Percentiles rank a stretch among this genome's conserved stretches.
Conservation (phyloP, 2,329 filamentous ascomycete genomes). For the Purpureocillium takamizusanense region DNA sequence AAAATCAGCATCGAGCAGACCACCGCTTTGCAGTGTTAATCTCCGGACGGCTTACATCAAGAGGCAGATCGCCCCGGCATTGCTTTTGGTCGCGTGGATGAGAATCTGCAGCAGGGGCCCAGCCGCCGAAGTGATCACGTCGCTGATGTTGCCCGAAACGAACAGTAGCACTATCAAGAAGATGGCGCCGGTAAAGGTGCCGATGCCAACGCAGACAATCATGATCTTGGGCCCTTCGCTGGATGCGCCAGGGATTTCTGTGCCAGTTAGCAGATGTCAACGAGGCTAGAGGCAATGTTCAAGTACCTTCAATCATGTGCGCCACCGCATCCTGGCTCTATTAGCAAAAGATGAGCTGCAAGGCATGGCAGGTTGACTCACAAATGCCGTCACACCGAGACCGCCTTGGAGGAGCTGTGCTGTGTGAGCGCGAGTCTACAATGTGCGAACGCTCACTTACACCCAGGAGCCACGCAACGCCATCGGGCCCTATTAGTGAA, state of each 20-base stretch:
- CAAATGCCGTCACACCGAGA: constrained; percentile 21
- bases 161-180: constrained; percentile 57
- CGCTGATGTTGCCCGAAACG: constrained; percentile 47
- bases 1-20: background rate
- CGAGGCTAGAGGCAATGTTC: background rate
- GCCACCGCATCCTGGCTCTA: constrained; percentile 19
- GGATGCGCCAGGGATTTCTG: constrained; percentile 21
- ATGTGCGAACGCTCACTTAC: constrained; percentile 2
- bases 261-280: background rate
- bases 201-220: constrained; percentile 52
- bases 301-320: constrained; percentile 22
- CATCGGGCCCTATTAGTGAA: constrained; percentile 16
- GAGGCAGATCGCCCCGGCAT: constrained; percentile 52
- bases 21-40: too few relatives aligned
- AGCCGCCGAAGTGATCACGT: constrained; percentile 43
- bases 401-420: constrained; percentile 19
- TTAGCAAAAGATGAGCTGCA: background rate
- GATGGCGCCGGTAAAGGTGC: constrained; percentile 51
- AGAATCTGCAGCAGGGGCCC: constrained; percentile 56
- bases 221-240: constrained; percentile 22
- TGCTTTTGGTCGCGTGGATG: constrained; percentile 50
- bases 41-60: constrained; percentile 44
- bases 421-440: background rate
- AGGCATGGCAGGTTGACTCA: constrained; percentile 5
- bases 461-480: constrained; percentile 22